Conservation (phyloP, 352 stramenopile species). For the Halophytophthora polymorphica region DNA sequence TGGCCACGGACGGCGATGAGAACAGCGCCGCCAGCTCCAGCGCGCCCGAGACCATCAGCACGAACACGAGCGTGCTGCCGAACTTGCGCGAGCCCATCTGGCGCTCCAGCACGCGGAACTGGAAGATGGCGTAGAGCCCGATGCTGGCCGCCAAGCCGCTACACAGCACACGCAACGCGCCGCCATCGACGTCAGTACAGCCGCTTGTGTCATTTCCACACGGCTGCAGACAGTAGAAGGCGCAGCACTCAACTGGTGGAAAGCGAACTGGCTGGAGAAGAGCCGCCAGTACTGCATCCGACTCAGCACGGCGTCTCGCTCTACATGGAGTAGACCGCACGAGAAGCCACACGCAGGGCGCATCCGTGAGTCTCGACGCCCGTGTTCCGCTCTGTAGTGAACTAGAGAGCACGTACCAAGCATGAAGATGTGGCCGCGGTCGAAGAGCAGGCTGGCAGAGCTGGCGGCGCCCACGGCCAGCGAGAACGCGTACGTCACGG, state of each 20-base stretch:
- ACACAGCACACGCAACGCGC: conserved; percentile 1
- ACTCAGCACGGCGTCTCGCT: conserved; percentile 52
- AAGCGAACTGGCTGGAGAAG: conserved; percentile 65
- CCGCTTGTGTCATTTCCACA: not conserved
- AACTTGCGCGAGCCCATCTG: conserved; percentile 87
- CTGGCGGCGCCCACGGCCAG: conserved; percentile 64
- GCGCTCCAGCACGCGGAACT: conserved; percentile 80
- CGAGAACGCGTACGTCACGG: conserved; percentile 76
- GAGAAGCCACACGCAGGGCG: not conserved
- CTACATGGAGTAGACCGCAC: conserved; percentile 23
- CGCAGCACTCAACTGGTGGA: conserved; percentile 53
- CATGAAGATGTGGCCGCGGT: conserved; percentile 47
- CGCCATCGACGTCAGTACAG: conserved; percentile 8
- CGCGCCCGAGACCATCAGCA: conserved; percentile 44
- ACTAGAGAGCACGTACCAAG: conserved; percentile 23
- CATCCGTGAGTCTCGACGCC: not conserved
- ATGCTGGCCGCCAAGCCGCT: conserved; percentile 77
- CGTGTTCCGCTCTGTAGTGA: not conserved
- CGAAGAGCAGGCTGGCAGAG: conserved; percentile 61
- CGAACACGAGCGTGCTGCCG: conserved; percentile 67
- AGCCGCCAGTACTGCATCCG: conserved; percentile 73
- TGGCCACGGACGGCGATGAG: conserved; percentile 35
- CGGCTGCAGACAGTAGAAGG: conserved; percentile 8
- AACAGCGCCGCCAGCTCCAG: conserved; percentile 47
- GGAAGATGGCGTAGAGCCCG: conserved; percentile 83